Evolutionary conservation across 1,139 yeast genomes (phyloP), one percentile per base, ranked within the genome.

Genomic region (Candida labiduridarum): DNA sequence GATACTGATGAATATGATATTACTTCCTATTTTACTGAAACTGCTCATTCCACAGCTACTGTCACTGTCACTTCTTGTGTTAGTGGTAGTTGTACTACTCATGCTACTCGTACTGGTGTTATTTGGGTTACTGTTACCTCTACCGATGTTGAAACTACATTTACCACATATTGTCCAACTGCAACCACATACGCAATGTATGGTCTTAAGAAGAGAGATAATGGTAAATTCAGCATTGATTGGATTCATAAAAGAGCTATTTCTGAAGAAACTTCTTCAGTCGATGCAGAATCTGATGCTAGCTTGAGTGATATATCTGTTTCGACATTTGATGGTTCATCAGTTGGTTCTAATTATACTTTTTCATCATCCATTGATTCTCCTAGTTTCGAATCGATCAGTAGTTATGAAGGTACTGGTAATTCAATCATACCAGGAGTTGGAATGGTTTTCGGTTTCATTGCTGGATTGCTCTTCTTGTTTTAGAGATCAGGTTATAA

Each of bases 61-160:
- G 52, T 66, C 48, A 62, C 68, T 52, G 57, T 65, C 49, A 63
- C 73, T 38, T 46, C 56, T 15, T 60, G 64, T 48, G 50, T 49
- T 4, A 44, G 47, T 6, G 31, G 49, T 25, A 47, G 36, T 18
- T 63, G 66, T 50, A 30, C 45, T 2, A 41, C 55, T 44, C 59
- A 59, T 39, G 58, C 68, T 31, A 60, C 62, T 22, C 58, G 68
- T 34, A 68, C 76, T 6, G 74, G 73, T 30, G 46, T 56, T 19
- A 52, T 52, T 9, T 49, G 50, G 2, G 50, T 55, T 7, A 55
- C 58, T 19, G 41, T 51, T 3, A 52, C 54, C 9, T 39, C 45
- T 8, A 51, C 49, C 11, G 57, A 57, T 27, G 47, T 49, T 12
- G 51, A 51, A 36, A 62, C 69, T 16, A 49, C 61, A 15, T 65